Conservation (phyloP, 805 yeast genomes). For the Yarrowia sp. region DNA sequence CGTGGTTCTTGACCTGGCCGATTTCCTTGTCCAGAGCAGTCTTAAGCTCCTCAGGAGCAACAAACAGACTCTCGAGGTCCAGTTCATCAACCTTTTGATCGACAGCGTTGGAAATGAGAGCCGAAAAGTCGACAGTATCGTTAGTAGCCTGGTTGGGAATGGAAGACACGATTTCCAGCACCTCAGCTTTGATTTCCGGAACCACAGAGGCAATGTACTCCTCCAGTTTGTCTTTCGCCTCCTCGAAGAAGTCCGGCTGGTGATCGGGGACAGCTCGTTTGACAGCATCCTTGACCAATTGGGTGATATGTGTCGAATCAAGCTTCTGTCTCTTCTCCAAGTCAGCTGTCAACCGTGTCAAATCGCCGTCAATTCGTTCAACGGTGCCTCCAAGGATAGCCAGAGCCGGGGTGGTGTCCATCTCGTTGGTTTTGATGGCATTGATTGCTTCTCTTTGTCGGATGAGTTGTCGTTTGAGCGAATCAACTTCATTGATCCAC, state of each 20-base stretch:
- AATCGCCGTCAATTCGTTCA: slow-evolving; percentile 27
- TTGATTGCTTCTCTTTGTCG: slow-evolving; percentile 20
- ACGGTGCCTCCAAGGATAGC: slow-evolving; percentile 24
- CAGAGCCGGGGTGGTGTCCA: slow-evolving; percentile 20
- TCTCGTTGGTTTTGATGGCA: slow-evolving; percentile 22
- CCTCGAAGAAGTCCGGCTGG: slow-evolving; percentile 2
- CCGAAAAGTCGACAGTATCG: slow-evolving; percentile 13
- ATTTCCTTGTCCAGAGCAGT: neutral
- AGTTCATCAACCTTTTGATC: slow-evolving; percentile 9
- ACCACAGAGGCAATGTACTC: slow-evolving; percentile 1
- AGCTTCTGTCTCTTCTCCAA: slow-evolving; percentile 8
- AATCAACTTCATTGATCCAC: slow-evolving; percentile 11
- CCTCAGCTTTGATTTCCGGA: slow-evolving; percentile 24
- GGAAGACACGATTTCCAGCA: slow-evolving; percentile 2
- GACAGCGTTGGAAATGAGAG: slow-evolving; percentile 2
- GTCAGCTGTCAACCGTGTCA: slow-evolving; percentile 11
- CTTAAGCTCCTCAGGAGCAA: neutral
- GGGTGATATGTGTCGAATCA: slow-evolving; percentile 11
- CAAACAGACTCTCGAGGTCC: slow-evolving; percentile 8
- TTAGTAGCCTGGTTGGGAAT: slow-evolving; percentile 4
- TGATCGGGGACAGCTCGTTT: neutral
- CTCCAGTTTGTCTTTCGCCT: slow-evolving; percentile 9
- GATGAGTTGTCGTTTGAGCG: slow-evolving; percentile 28
- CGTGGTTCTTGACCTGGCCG: neutral
- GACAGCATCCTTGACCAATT: slow-evolving; percentile 8